Evolutionary conservation across 495 filamentous ascomycete genomes (phyloP), one percentile per base, ranked within the genome.

Genomic region (Aspergillus taichungensis): DNA sequence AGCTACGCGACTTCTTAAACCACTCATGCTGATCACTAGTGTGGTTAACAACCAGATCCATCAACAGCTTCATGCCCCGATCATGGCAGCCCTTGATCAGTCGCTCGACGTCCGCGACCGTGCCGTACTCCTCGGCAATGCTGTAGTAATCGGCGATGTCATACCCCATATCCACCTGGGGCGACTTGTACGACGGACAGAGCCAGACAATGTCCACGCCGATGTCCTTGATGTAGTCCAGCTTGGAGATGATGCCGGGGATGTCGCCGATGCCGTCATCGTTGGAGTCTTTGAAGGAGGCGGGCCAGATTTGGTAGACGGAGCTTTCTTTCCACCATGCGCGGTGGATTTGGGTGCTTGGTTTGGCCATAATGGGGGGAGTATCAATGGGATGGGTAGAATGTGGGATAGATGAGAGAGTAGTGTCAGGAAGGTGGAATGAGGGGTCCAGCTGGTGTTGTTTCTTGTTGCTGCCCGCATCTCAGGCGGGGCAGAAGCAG

Each of bases 1-100:
- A 79, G 12, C 71, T 74, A 37, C 78, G 68, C 6, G 82, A 83
- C 42, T 85, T 73, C 50, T 77, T 67, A 62, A 89, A 89, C 84
- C 85, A 88, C 28, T 72, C 71, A 52, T 87, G 82, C 63, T 87
- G 73, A 46, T 85, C 78, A n/a, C 76, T 82, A n/a, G 82, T 87
- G 59, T 88, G 85, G 52, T 89, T 88, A 32, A 87, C 76, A 0
- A 88, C 84, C 14, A 88, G 60, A 57, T 88, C 84, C 58, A 88
- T 76, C 10, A 88, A 68, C 27, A 88, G 56, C 54, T 77, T 84
- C 80, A 88, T 84, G 3, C 71, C 80, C 8, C 80, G 67, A 8
- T 61, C 43, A 44, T 78, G 68, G 9, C 74, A 64, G 9, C 69
- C 79, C 30, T 73, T 31, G 30, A 84, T 76, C 11, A 88, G 62